Evolutionary conservation across 768 basidiomycete genomes (phyloP), one percentile per base, ranked within the genome.

Genomic region (Fomitopsis serialis): DNA sequence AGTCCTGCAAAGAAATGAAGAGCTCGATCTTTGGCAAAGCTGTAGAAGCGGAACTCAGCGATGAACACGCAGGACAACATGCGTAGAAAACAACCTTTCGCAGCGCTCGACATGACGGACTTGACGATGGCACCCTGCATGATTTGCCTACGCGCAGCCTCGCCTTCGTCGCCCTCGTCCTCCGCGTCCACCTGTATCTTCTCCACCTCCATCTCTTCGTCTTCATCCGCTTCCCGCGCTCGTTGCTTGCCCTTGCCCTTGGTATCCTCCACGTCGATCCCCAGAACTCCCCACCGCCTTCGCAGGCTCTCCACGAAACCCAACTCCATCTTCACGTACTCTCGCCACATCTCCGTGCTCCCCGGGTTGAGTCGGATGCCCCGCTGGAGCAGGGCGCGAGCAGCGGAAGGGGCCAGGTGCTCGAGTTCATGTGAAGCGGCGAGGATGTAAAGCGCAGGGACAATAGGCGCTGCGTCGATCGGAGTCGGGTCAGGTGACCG

Each of bases 291-390:
- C 92, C 91, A 93, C 48, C 93, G 76, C 58, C 89, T 72, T 36
- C 89, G 74, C 45, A 95, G 70, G 13, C 80, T 81, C 71, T 96
- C 92, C 8, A 92, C 74, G 67, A 91, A 96, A 2, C 84, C 84
- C 4, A 95, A 70, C 66, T 98, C 94, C 81, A 97, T 91, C 65
- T 84, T 84, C 58, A 92, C 82, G 65, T 94, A 96, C 68, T 95
- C 93, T 21, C 76, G 75, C 94, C 94, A 98, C 68, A 98, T 74
- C 53, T 85, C 83, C 29, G 79, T 67, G 57, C 82, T 89, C 49
- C 85, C 80, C 12, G 76, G 72, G 59, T 92, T 87, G 46, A 96
- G 67, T 34, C 94, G 79, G 44, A 96, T 76, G 12, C 94, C 94
- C 6, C 94, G 84, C 57, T 94, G 89, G 42, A 98, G 75, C 37